phyloP scores from a whole-genome alignment of 129 eudicot genomes.

The Flaveria linearis region DNA sequence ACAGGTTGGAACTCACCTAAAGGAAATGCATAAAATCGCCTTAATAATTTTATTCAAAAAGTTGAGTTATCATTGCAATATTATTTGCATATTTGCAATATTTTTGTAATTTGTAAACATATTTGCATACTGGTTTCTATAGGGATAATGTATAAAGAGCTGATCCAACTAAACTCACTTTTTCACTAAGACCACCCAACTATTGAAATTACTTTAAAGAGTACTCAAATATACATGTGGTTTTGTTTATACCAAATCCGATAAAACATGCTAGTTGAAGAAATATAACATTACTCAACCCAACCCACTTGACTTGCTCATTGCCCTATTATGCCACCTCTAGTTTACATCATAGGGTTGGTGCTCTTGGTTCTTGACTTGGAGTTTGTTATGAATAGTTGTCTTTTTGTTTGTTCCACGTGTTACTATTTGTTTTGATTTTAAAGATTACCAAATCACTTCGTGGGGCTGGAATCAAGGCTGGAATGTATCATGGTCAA shows the following conservation, averaged over 20 bases:
- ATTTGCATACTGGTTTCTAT: not conserved
- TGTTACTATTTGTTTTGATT: slow-evolving; percentile 22
- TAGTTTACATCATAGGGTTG: slow-evolving; percentile 10
- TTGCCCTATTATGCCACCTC: slow-evolving; percentile 7
- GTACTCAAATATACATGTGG: not conserved
- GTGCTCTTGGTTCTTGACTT: slow-evolving; percentile 20
- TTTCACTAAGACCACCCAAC: not conserved
- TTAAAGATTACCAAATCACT: slow-evolving; percentile 56
- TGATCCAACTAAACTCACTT: not conserved
- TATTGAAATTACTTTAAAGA: not conserved
- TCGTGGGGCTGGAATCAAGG: slow-evolving; percentile 54
- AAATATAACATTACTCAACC: too few species aligned
- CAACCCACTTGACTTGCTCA: not conserved
- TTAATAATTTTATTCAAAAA: not conserved
- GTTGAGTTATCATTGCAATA: not conserved
- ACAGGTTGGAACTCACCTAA: not conserved
- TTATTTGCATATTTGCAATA: too few species aligned
- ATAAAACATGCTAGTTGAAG: not conserved
- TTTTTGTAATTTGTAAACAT: not conserved
- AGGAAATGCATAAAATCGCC: not conserved
- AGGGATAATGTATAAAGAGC: not conserved
- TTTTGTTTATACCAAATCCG: not conserved
- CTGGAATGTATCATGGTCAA: slow-evolving; percentile 93
- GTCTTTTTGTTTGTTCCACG: slow-evolving; percentile 16
- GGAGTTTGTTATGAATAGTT: not conserved